Base-by-base conservation (phyloP, 2,329 filamentous ascomycete genomes). In the Cercospora sesami region DNA sequence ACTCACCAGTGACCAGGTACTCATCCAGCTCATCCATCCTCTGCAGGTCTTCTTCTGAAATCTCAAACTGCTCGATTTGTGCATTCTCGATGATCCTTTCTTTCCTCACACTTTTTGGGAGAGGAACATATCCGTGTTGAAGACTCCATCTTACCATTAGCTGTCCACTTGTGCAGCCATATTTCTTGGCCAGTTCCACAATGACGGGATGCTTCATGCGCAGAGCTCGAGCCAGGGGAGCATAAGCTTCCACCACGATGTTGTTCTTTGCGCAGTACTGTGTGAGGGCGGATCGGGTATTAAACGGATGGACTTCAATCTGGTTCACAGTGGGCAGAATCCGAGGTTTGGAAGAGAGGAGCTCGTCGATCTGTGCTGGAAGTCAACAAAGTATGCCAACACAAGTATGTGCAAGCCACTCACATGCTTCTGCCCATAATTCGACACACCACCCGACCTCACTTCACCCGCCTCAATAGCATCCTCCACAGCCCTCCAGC, bases 271-370 rank as follows among this genome's bases (percentile, higher is more conserved):
- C 83, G 75, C 92, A 92, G 73, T 87, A 89, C 12, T 85, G 83
- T 0, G 87, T 85, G 70, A 95, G 93, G 42, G 85, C 83, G 0
- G 82, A 83, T 63, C 90, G 87, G 1, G 90, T 93, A 77, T 94
- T 92, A 85, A 94, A 95, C 0, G 91, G 91, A 69, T 94, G 91
- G 1, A 94, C 86, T 78, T 94, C 90, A 73, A 94, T 90, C 80
- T 95, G 92, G 75, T 94, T 94, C 61, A 94, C 87, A 1, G 88
- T 86, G 0, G 92, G 91, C 9, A 82, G 78, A 57, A 91, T 84
- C 0, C 84, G 83, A 0, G 90, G 89, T 10, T 86, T 86, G 0
- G 85, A 85, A 2, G 84, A 83, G 75, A 92, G 85, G 60, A 93
- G 81, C 76, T 93, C 90, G 70, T 91, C 85, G 61, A 93, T 84